phyloP scores from a whole-genome alignment of 164 flowering plant species.

The Piper longum region DNA sequence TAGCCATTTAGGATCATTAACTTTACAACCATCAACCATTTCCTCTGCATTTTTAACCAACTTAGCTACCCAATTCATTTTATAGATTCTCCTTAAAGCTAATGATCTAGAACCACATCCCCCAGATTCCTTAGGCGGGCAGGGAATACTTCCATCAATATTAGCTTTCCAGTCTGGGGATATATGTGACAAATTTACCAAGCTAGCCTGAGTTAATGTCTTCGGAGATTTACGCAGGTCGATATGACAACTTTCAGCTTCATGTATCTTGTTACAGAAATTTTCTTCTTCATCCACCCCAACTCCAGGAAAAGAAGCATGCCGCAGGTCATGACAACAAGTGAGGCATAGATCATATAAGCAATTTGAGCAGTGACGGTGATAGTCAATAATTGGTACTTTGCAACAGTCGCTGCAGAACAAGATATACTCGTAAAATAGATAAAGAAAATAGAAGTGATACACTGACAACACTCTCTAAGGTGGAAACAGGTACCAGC shows the following conservation, averaged over 20 bases:
- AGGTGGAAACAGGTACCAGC: slow-evolving; percentile 42
- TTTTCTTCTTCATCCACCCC: slow-evolving; percentile 14
- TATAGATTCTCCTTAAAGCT: slow-evolving; percentile 64
- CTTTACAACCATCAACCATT: slow-evolving; percentile 80
- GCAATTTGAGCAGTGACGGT: slow-evolving; percentile 77
- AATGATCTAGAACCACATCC: slow-evolving; percentile 57
- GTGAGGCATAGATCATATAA: slow-evolving; percentile 69
- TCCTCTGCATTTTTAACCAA: slow-evolving; percentile 89
- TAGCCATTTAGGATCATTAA: slow-evolving; percentile 19
- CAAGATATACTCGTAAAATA: background rate
- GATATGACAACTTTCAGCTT: slow-evolving; percentile 13
- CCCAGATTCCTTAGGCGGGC: slow-evolving; percentile 72
- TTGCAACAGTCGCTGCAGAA: slow-evolving; percentile 70
- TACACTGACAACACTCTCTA: background rate
- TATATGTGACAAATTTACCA: slow-evolving; percentile 16
- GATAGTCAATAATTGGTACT: slow-evolving; percentile 81
- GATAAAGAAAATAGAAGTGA: background rate
- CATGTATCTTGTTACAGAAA: slow-evolving; percentile 13
- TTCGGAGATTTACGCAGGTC: slow-evolving; percentile 11
- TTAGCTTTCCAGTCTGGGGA: slow-evolving; percentile 63
- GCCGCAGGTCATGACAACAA: slow-evolving; percentile 78
- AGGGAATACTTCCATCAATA: slow-evolving; percentile 66
- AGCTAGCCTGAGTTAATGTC: slow-evolving; percentile 1
- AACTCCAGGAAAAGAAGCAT: slow-evolving; percentile 20
- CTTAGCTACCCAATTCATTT: slow-evolving; percentile 97